These are phyloP conservation scores for Sporothrix pseudoabietina DNA, from an alignment of 2,329 filamentous ascomycete species.

Conservation along the genomic window DNA sequence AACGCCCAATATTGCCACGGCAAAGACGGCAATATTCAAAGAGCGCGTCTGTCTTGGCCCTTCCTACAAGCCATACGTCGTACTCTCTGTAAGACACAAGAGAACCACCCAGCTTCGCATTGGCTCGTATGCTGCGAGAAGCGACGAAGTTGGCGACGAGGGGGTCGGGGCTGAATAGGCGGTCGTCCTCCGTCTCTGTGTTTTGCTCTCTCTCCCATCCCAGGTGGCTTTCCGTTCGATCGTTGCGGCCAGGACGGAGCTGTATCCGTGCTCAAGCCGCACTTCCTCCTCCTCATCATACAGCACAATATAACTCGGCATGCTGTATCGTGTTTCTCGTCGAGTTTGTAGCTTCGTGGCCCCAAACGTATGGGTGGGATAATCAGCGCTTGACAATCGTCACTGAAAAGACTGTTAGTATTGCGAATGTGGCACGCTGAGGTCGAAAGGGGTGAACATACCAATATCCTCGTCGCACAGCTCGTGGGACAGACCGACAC, in stretches of 20 bases:
- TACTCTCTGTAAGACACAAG: neutral
- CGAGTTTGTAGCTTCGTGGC: constrained; percentile 8
- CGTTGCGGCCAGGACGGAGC: neutral
- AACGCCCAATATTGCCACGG: neutral
- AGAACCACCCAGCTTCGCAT: neutral
- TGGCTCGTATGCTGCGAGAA: neutral
- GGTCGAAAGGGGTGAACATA: constrained; percentile 52
- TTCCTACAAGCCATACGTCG: neutral
- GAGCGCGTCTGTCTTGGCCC: neutral
- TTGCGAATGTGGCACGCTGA: neutral
- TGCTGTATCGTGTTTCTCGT: constrained; percentile 14
- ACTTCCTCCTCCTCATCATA: neutral
- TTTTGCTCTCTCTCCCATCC: constrained; percentile 2
- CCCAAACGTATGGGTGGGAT: neutral
- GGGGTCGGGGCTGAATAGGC: neutral
- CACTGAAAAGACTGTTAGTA: constrained; percentile 44
- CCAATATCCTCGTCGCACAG: constrained; percentile 96
- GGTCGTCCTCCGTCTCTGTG: neutral
- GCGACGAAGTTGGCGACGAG: neutral
- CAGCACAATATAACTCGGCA: constrained; percentile 1
- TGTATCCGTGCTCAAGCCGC: neutral
- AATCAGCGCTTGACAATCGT: constrained; percentile 68
- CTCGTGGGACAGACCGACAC: constrained; percentile 88
- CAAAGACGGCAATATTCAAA: neutral
- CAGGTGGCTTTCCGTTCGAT: neutral